These are phyloP conservation scores for Silene coronaria DNA, from an alignment of 179 eudicot genomes.

Conservation along the genomic window DNA sequence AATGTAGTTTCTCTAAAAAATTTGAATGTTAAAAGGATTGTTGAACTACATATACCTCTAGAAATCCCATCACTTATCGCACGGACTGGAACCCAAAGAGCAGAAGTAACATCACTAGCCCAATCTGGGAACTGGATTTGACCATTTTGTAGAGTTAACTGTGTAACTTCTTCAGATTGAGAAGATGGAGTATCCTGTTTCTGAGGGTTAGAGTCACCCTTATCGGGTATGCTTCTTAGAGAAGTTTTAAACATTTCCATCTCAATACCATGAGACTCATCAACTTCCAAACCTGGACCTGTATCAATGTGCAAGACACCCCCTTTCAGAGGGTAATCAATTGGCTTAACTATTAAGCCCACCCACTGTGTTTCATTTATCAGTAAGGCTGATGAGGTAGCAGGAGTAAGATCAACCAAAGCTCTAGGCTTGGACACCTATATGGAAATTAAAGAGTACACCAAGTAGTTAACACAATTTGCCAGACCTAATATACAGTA, in stretches of 20 bases:
- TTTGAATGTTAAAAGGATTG: neutral
- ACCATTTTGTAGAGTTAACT: constrained; percentile 53
- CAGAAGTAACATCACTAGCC: constrained; percentile 77
- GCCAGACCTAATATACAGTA: constrained; percentile 6
- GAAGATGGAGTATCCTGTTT: constrained; percentile 26
- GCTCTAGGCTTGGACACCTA: constrained; percentile 92
- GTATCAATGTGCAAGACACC: constrained; percentile 81
- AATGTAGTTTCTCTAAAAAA: constrained; percentile 4
- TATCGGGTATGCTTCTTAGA: constrained; percentile 28
- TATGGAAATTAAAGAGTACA: constrained; percentile 22
- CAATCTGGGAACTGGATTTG: constrained; percentile 76
- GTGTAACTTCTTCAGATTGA: constrained; percentile 34
- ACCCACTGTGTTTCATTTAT: constrained; percentile 96
- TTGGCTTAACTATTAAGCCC: constrained; percentile 89
- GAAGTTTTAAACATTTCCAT: constrained; percentile 48
- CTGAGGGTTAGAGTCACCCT: constrained; percentile 27
- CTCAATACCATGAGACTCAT: constrained; percentile 62
- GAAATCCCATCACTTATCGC: constrained; percentile 71
- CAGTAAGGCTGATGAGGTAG: constrained; percentile 89
- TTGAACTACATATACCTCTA: constrained; percentile 42
- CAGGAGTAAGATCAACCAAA: constrained; percentile 90
- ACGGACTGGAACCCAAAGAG: constrained; percentile 85
- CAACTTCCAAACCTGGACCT: constrained; percentile 84
- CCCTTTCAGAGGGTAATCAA: constrained; percentile 81
- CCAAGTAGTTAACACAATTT: constrained; percentile 20